These are phyloP conservation scores for Plectosphaerella cucumerina DNA, from an alignment of 2,329 filamentous ascomycete species.

Conservation along the genomic window DNA sequence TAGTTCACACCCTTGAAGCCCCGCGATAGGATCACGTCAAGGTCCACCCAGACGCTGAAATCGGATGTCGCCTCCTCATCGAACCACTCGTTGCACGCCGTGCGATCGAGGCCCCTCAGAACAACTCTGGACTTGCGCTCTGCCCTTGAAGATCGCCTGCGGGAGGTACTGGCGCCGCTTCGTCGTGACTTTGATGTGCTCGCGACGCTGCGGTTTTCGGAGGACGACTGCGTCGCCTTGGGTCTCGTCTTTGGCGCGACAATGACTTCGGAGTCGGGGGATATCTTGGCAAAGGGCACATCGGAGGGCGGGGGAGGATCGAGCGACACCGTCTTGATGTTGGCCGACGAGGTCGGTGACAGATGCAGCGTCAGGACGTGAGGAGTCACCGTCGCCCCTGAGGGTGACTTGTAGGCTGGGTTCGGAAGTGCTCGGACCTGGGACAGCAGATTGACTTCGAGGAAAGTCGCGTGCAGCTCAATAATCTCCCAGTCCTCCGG, in stretches of 20 bases:
- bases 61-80: constrained; percentile 56
- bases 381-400: constrained; percentile 46
- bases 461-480: constrained; percentile 90
- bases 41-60: constrained; percentile 80
- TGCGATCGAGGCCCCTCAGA: constrained; percentile 72
- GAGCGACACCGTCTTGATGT: constrained; percentile 81
- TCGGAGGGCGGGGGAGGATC: constrained; percentile 66
- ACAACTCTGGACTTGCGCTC: constrained; percentile 67
- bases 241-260: constrained; percentile 89
- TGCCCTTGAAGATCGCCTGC: constrained; percentile 54
- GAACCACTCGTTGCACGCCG: constrained; percentile 70
- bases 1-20: constrained; percentile 73
- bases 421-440: constrained; percentile 94
- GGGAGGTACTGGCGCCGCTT: constrained; percentile 71
- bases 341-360: constrained; percentile 92
- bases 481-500: constrained; percentile 99
- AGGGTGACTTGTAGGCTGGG: constrained; percentile 57
- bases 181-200: constrained; percentile 76
- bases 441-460: constrained; percentile 87
- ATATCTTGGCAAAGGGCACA: constrained; percentile 83
- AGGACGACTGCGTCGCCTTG: constrained; percentile 60
- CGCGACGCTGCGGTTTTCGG: constrained; percentile 74
- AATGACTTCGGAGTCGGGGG: constrained; percentile 92
- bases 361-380: constrained; percentile 90
- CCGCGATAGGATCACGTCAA: constrained; percentile 67